Conservation (phyloP, 805 yeast species). For the Sugiyamaella americana region DNA sequence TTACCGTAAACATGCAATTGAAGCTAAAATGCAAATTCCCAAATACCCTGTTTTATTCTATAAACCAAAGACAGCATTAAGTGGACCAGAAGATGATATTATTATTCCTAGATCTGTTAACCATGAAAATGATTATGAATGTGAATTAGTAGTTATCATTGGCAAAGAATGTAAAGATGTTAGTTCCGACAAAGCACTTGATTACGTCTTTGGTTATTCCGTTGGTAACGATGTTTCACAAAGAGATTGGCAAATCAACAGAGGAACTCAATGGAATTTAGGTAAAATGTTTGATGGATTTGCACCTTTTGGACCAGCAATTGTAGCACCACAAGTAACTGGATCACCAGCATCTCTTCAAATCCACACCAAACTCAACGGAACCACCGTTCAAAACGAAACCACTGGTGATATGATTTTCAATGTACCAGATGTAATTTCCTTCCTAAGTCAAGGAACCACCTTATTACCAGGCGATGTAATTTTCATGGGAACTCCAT, state of each 20-base stretch:
- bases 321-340: constrained; percentile 34
- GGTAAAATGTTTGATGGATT: constrained; percentile 52
- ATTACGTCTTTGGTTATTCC: constrained; percentile 46
- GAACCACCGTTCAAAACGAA: constrained; percentile 42
- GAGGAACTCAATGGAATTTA: constrained; percentile 47
- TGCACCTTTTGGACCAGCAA: constrained; percentile 54
- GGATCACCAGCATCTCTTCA: constrained; percentile 34
- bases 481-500: constrained; percentile 52
- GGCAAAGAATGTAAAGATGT: constrained; percentile 46
- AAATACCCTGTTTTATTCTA: constrained; percentile 45
- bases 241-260: constrained; percentile 49
- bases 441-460: constrained; percentile 46
- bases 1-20: constrained; percentile 39
- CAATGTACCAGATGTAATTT: constrained; percentile 37
- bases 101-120: constrained; percentile 29
- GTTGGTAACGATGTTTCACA: constrained; percentile 54
- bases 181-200: constrained; percentile 38
- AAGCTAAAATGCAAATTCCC: constrained; percentile 40
- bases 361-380: constrained; percentile 41
- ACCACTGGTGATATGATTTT: constrained; percentile 46
- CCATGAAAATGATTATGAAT: constrained; percentile 43
- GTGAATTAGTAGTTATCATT: constrained; percentile 48
- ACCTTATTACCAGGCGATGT: constrained; percentile 50
- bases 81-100: constrained; percentile 40
- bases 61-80: constrained; percentile 44